Evolutionary conservation across 768 basidiomycete species (phyloP), one percentile per base, ranked within the genome.

Genomic region (Cubamyces sp.): DNA sequence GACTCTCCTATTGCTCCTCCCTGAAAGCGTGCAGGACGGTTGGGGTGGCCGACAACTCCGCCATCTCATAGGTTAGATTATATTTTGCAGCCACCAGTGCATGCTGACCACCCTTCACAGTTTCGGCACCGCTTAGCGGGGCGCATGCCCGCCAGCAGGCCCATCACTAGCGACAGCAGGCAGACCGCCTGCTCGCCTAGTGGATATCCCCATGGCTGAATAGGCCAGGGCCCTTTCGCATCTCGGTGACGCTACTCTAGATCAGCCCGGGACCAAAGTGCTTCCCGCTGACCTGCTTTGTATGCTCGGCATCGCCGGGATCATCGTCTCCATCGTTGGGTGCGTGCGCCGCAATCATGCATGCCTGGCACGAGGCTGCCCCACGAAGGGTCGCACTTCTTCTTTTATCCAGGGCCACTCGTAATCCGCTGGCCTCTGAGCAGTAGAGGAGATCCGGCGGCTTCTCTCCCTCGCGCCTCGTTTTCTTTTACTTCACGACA

Each of bases 111-210:
- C 56, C 39, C 56, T 63, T 64, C 53, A 59, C 62, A 59, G 62
- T 46, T n/a, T 60, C 62, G 62, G 62, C 57, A 51, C 54, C 57
- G 62, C 57, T 64, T 59, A 60, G 30, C 46, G 12, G 25, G 57
- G 41, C 57, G 62, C 62, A 64, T 64, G 62, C 30, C 47, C 53
- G 57, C 62, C 62, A 60, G 53, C 62, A 64, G 57, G 57, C 57
- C 48, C 53, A 54, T 64, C 55, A 60, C 47, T 46, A 25, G 23
- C 57, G 57, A 41, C 54, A 34, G 42, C 48, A 52, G 15, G 57
- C 49, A 43, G 25, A 18, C 49, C 41, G 26, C 40, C 49, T 59
- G 57, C 1, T 59, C 49, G 57, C 49, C 28, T 59, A 51, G 49
- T 41, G 16, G 41, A 50, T 5, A 19, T 43, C 39, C 41, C 42